Evolutionary conservation across 1,139 yeast genomes (phyloP).

Genomic region (Kodamaea anthophila): DNA sequence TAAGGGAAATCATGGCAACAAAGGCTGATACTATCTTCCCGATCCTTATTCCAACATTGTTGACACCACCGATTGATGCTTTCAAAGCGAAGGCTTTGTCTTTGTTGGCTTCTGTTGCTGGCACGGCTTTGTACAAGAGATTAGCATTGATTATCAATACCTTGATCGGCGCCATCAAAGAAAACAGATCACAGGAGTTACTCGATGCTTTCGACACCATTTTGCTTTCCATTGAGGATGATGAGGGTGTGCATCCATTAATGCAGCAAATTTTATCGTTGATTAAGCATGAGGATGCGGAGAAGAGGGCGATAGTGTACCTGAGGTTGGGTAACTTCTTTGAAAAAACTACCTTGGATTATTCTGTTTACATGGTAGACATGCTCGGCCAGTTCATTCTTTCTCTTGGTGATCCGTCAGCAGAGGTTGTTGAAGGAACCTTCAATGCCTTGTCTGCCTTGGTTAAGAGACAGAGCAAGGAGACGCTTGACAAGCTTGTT

Average conservation of each 20-base stretch:
- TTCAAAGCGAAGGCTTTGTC: slow-evolving; percentile 86
- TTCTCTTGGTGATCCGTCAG: slow-evolving; percentile 66
- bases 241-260: slow-evolving; percentile 79
- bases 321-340: slow-evolving; percentile 71
- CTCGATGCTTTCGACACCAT: slow-evolving; percentile 57
- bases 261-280: slow-evolving; percentile 74
- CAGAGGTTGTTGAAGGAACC: slow-evolving; percentile 60
- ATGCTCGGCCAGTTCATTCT: slow-evolving; percentile 66
- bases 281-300: slow-evolving; percentile 69
- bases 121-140: slow-evolving; percentile 70
- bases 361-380: slow-evolving; percentile 68
- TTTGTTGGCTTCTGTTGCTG: slow-evolving; percentile 87
- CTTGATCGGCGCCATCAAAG: slow-evolving; percentile 56
- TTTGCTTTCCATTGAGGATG: slow-evolving; percentile 64
- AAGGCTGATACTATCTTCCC: slow-evolving; percentile 93
- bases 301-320: slow-evolving; percentile 61
- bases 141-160: slow-evolving; percentile 67
- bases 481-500: slow-evolving; percentile 68
- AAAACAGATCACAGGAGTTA: slow-evolving; percentile 28
- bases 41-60: slow-evolving; percentile 77
- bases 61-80: slow-evolving; percentile 74
- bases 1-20: slow-evolving; percentile 88
- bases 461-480: slow-evolving; percentile 67
- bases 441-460: slow-evolving; percentile 62
- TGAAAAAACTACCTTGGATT: slow-evolving; percentile 57